Percentiles rank a stretch among this genome's conserved stretches.
Evolutionary conservation across 768 basidiomycete genomes (phyloP).

Genomic region (Lactarius evosmus): DNA sequence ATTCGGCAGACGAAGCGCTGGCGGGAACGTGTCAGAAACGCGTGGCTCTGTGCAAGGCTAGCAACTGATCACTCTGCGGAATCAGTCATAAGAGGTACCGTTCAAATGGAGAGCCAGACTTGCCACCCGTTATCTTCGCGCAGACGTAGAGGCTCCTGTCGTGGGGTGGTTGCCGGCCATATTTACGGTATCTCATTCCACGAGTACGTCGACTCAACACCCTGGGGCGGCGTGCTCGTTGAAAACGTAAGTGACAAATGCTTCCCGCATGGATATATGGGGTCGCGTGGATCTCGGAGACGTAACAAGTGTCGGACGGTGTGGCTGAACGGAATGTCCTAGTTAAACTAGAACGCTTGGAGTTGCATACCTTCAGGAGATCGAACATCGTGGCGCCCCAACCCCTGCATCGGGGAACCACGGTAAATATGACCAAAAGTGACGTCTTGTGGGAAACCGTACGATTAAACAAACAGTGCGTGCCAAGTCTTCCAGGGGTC

Average conservation of each 20-base stretch:
- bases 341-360: too few relatives aligned
- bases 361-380: neutral
- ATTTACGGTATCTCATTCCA: too few relatives aligned
- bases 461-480: too few relatives aligned
- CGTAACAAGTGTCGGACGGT: neutral
- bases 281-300: neutral
- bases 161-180: too few relatives aligned
- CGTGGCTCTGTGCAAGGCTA: neutral
- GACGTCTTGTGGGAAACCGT: neutral
- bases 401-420: neutral
- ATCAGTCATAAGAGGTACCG: too few relatives aligned
- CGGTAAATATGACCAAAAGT: neutral
- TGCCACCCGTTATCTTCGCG: too few relatives aligned
- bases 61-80: too few relatives aligned
- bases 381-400: neutral
- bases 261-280: too few relatives aligned
- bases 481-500: too few relatives aligned
- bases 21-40: neutral
- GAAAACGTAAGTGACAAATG: neutral
- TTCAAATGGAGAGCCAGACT: too few relatives aligned
- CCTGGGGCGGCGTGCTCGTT: neutral
- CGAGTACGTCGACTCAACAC: neutral
- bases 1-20: neutral
- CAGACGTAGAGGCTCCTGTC: too few relatives aligned
- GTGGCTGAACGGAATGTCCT: neutral